Evolutionary conservation across 179 eudicot species (phyloP).

Genomic region (Drosera spatulata): DNA sequence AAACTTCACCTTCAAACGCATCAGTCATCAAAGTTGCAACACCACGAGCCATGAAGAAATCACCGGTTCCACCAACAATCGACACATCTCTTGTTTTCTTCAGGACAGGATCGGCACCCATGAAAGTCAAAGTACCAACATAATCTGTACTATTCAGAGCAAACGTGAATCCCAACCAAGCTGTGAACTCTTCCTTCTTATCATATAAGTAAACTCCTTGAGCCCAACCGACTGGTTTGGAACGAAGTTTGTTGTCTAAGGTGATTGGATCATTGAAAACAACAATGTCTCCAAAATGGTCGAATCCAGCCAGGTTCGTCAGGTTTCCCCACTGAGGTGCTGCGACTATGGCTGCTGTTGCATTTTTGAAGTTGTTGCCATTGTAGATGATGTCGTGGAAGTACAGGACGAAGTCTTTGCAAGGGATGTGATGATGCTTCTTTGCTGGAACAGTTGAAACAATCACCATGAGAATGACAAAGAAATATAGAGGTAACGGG

Average conservation of each 20-base stretch:
- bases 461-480: too few relatives aligned
- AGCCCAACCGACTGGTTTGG: slow-evolving; percentile 49
- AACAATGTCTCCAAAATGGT: slow-evolving; percentile 45
- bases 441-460: too few relatives aligned
- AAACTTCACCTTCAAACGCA: slow-evolving; percentile 49
- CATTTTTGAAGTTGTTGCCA: slow-evolving; percentile 43
- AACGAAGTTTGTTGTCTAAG: slow-evolving; percentile 39
- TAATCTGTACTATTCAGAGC: slow-evolving; percentile 35
- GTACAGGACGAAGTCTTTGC: slow-evolving; percentile 28
- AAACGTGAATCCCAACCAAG: slow-evolving; percentile 54
- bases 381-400: slow-evolving; percentile 57
- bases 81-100: slow-evolving; percentile 62
- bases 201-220: slow-evolving; percentile 56
- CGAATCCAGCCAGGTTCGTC: slow-evolving; percentile 21
- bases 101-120: slow-evolving; percentile 60
- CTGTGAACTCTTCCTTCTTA: slow-evolving; percentile 24
- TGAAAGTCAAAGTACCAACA: slow-evolving; percentile 41
- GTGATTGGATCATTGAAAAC: slow-evolving; percentile 69
- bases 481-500: too few relatives aligned
- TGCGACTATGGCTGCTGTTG: slow-evolving; percentile 50
- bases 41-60: slow-evolving; percentile 69
- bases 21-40: slow-evolving; percentile 57
- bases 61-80: slow-evolving; percentile 66
- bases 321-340: slow-evolving; percentile 50
- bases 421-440: slow-evolving; percentile 17